These are phyloP conservation scores for Candida insectorum DNA, from an alignment of 805 yeast genomes.

Conservation along the genomic window DNA sequence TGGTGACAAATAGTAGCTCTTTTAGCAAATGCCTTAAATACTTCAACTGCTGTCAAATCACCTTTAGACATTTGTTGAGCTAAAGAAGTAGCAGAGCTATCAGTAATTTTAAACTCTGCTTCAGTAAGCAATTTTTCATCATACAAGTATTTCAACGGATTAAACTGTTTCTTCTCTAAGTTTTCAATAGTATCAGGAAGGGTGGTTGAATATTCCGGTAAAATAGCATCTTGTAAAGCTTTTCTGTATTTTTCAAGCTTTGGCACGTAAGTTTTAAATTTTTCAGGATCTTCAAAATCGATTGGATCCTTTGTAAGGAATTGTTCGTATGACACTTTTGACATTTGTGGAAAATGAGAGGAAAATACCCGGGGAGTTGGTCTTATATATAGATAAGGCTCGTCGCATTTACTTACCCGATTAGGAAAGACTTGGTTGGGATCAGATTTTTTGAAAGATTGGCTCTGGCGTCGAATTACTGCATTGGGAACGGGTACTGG, in stretches of 20 bases:
- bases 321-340: constrained; percentile 14
- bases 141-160: constrained; percentile 33
- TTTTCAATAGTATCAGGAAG: constrained; percentile 32
- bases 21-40: constrained; percentile 39
- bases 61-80: constrained; percentile 29
- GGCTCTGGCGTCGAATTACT: too few species aligned
- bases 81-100: constrained; percentile 26
- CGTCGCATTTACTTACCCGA: constrained; percentile 4
- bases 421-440: too few species aligned
- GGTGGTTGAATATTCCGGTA: constrained; percentile 26
- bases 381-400: neutral
- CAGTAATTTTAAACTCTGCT: constrained; percentile 37
- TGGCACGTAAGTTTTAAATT: constrained; percentile 43
- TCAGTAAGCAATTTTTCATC: constrained; percentile 31
- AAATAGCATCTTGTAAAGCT: constrained; percentile 25
- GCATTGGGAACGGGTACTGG: too few species aligned
- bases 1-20: constrained; percentile 42
- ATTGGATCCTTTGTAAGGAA: constrained; percentile 30
- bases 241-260: constrained; percentile 33
- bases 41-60: constrained; percentile 32
- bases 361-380: neutral
- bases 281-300: constrained; percentile 38
- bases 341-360: constrained; percentile 1
- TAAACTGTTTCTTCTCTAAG: constrained; percentile 30
- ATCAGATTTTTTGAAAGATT: too few species aligned